Evolutionary conservation across 768 basidiomycete species (phyloP), one percentile per base, ranked within the genome.

Genomic region (Leccinum imitatum): DNA sequence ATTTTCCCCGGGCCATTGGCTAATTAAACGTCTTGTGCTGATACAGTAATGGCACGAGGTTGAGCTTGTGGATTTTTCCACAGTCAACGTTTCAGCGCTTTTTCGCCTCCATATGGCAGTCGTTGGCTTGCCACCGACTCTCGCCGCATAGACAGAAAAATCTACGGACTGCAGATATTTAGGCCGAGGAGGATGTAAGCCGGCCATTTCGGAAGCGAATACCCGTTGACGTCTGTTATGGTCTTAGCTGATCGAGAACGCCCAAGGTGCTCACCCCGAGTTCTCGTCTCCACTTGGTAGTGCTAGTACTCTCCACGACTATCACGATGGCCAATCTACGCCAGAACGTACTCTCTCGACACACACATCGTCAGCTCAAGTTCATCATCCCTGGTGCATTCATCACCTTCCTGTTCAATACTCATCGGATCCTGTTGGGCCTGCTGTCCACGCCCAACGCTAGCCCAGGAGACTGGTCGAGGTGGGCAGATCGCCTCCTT

Each of bases 301-400:
- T 33, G 31, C 10, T 47, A 47, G n/a, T n/a, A n/a, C n/a, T n/a
- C 10, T 13, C 19, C 27, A 58, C 35, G 48, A 57, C 47, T 14
- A 35, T 47, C 62, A 48, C 47, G 19, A 74, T 74, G 73, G 23
- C 56, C 48, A 53, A 54, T 56, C 57, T 62, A 54, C 65, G 30
- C 47, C 52, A 62, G 51, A 60, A 50, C 6, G 53, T 63, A n/a
- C 47, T 78, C 48, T 78, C 77, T 35, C 70, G 76, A 58, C 86
- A 91, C 70, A 82, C 85, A 1, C 69, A 83, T 58, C 80, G 82
- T 53, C 90, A 91, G 76, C 81, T 91, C 68, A 89, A 91, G 69
- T 85, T 91, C 57, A 83, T 90, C 50, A 67, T 91, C 11, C 89
- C 90, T n/a, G 90, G 90, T 11, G 85, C 78, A 2, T 67, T 74